Evolutionary conservation across 2,329 filamentous ascomycete species (phyloP).

Genomic region (Lasiodiplodia sp.): DNA sequence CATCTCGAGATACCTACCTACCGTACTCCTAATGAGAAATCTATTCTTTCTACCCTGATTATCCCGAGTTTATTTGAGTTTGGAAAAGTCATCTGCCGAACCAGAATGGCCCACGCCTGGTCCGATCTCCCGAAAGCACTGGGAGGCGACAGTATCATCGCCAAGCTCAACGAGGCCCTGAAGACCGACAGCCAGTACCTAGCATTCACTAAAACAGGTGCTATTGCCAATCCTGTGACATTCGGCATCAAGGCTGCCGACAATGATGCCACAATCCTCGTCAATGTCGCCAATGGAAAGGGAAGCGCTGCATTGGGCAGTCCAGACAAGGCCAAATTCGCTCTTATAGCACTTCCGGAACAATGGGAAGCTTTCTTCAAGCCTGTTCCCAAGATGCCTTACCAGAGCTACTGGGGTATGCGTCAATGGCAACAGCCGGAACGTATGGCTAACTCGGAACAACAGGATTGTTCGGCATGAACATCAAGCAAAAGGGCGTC

Average conservation of each 20-base stretch:
- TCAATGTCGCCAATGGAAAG: slow-evolving; percentile 43
- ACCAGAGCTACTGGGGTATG: slow-evolving; percentile 57
- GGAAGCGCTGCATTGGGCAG: slow-evolving; percentile 40
- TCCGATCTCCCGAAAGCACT: slow-evolving; percentile 44
- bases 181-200: slow-evolving; percentile 45
- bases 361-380: slow-evolving; percentile 58
- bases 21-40: background rate
- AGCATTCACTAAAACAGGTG: slow-evolving; percentile 45
- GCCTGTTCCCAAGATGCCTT: slow-evolving; percentile 49
- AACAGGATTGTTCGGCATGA: slow-evolving; percentile 47
- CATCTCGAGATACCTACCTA: background rate
- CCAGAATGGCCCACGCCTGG: slow-evolving; percentile 35
- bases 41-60: background rate
- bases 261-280: slow-evolving; percentile 44
- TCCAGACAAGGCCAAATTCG: slow-evolving; percentile 47
- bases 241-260: slow-evolving; percentile 47
- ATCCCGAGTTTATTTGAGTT: background rate
- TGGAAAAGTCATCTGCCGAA: background rate
- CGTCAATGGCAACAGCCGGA: background rate
- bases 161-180: slow-evolving; percentile 43
- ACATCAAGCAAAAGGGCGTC: slow-evolving; percentile 58
- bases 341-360: slow-evolving; percentile 51
- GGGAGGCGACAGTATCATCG: slow-evolving; percentile 38
- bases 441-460: slow-evolving; percentile 36
- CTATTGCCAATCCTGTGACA: slow-evolving; percentile 43